phyloP scores from a whole-genome alignment of 1,284 basidiomycete species.

The Erythrobasidium hasegawianum region DNA sequence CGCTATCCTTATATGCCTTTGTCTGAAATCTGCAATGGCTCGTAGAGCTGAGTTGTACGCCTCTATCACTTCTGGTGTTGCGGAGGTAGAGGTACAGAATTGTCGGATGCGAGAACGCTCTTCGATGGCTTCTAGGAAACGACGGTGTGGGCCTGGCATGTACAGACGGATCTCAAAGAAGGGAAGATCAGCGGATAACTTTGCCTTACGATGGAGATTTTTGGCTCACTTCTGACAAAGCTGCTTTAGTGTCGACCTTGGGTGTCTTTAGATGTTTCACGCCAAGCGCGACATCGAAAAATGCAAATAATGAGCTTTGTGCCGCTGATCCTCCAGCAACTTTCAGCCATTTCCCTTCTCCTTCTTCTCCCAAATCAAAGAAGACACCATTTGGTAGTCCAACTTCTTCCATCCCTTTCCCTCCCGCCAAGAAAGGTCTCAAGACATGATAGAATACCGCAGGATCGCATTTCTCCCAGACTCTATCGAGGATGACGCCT shows the following conservation, averaged over 20 bases:
- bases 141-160: not conserved
- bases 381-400: not conserved
- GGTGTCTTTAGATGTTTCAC: not conserved
- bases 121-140: constrained; percentile 1
- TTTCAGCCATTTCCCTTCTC: not conserved
- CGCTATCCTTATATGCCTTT: not conserved
- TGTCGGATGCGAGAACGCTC: not conserved
- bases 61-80: not conserved
- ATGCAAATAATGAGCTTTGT: not conserved
- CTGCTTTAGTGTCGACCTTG: not conserved
- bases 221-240: not conserved
- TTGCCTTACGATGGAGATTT: no score
- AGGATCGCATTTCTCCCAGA: not conserved
- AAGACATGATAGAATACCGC: constrained; percentile 3
- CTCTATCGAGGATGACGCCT: not conserved
- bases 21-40: not conserved
- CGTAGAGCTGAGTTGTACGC: constrained; percentile 1
- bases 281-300: constrained; percentile 1
- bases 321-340: not conserved
- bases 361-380: not conserved
- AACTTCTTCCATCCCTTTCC: not conserved
- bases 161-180: not conserved
- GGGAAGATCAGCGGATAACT: no score
- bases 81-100: not conserved
- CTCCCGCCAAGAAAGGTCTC: not conserved